Evolutionary conservation across 2,329 filamentous ascomycete genomes (phyloP), one percentile per base, ranked within the genome.

Genomic region (Fusarium foetens): DNA sequence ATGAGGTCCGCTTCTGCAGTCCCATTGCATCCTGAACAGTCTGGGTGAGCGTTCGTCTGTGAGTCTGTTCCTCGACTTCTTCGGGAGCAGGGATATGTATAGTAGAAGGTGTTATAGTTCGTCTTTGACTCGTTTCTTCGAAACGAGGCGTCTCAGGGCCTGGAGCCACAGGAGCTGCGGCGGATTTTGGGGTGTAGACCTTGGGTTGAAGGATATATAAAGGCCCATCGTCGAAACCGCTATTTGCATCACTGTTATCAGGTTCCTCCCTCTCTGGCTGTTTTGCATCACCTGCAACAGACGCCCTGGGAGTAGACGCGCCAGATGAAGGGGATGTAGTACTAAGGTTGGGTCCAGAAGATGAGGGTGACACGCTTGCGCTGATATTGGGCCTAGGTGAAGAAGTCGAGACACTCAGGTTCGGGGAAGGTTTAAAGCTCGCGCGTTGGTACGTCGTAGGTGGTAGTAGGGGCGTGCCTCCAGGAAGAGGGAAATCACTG

Each of bases 121-220:
- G 59, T 25, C 71, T 66, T 36, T 72, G 62, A 12, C 51, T n/a
- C 14, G 66, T 64, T 17, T 68, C 55, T 13, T 71, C 70, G 27
- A 63, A 60, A 43, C 51, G 39, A 35, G 59, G 51, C 17, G 68
- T 41, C n/a, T 62, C 61, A 13, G 75, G 65, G 21, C 81, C 79
- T 36, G 78, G 77, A 5, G 84, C 54, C 53, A 82, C 81, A 5
- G 87, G 86, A 9, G 87, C 87, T 2, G 86, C 84, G 27, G 84
- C 74, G 6, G 86, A 86, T 55, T 84, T 81, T 0, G 88, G 88
- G 1, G 87, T 89, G 72, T 90, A 90, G 1, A 87, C 89, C 38
- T 84, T 82, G 17, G 88, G 88, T 69, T 90, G 88, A 8, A 90
- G 80, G 27, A 90, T 82, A 65, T 84, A 89, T 3, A 89, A 74